Conservation (phyloP, 2,329 filamentous ascomycete genomes). For the Scolecobasidium constrictum region DNA sequence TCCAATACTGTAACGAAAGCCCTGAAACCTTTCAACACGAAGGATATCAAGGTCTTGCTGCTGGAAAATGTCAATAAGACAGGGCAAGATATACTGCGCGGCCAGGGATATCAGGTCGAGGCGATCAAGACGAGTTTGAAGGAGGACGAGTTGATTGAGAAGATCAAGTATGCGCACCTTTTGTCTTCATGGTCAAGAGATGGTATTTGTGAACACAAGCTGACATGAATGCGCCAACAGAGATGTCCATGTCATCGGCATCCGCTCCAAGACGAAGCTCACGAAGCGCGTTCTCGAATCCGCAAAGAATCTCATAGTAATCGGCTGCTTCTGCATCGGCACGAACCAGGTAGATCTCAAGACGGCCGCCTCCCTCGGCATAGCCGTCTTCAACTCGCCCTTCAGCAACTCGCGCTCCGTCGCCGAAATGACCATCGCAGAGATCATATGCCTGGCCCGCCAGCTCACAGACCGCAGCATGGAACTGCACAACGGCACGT, state of each 20-base stretch:
- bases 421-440: conserved; percentile 86
- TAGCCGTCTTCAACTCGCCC: conserved; percentile 97
- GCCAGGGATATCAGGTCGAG: conserved; percentile 94
- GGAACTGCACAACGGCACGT: conserved; percentile 87
- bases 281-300: conserved; percentile 73
- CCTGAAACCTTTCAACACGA: conserved; percentile 88
- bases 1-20: conserved; percentile 50
- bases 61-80: conserved; percentile 94
- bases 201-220: background rate
- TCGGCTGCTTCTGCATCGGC: conserved; percentile 98
- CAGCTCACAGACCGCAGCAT: conserved; percentile 88
- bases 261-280: conserved; percentile 95
- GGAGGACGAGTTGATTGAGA: conserved; percentile 90
- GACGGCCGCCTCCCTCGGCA: conserved; percentile 72
- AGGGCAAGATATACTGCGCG: conserved; percentile 68
- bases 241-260: conserved; percentile 93
- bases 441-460: conserved; percentile 84
- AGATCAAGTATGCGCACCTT: conserved; percentile 59
- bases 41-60: conserved; percentile 92
- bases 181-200: background rate
- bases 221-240: conserved; percentile 31
- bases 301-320: conserved; percentile 87
- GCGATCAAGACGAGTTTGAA: conserved; percentile 77
- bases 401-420: conserved; percentile 97
- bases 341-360: conserved; percentile 90